Conservation (phyloP, 148 eudicot species). For the Vaccinium macrocarpon region DNA sequence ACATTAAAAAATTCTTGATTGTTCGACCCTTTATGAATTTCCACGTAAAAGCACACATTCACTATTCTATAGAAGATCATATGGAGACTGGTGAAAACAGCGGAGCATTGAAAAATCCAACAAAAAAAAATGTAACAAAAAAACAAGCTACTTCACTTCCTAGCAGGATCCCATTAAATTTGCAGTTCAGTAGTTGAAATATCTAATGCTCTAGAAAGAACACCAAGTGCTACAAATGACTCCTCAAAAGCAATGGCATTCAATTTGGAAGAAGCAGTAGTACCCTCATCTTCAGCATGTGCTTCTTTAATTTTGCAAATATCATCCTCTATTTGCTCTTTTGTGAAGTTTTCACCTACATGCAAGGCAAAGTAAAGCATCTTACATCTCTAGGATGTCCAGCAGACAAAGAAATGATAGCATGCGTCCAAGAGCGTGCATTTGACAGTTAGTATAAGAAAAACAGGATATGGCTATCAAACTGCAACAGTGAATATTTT, state of each 20-base stretch:
- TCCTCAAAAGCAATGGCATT: background rate
- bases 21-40: background rate
- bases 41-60: background rate
- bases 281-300: constrained; percentile 98
- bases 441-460: background rate
- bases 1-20: background rate
- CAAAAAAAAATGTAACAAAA: background rate
- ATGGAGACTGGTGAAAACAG: background rate
- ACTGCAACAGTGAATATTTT: background rate
- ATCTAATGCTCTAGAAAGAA: background rate
- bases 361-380: constrained; percentile 30
- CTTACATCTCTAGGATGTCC: background rate
- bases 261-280: constrained; percentile 11
- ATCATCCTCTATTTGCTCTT: constrained; percentile 91
- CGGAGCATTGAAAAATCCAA: background rate
- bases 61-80: background rate
- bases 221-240: constrained; percentile 17
- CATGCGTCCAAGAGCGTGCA: background rate
- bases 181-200: constrained; percentile 4
- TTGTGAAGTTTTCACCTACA: constrained; percentile 79
- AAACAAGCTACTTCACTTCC: background rate
- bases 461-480: background rate
- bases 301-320: constrained; percentile 79
- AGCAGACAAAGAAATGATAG: background rate
- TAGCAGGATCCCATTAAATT: background rate